Evolutionary conservation across 2,329 filamentous ascomycete genomes (phyloP).

Genomic region (Epichloe typhina): DNA sequence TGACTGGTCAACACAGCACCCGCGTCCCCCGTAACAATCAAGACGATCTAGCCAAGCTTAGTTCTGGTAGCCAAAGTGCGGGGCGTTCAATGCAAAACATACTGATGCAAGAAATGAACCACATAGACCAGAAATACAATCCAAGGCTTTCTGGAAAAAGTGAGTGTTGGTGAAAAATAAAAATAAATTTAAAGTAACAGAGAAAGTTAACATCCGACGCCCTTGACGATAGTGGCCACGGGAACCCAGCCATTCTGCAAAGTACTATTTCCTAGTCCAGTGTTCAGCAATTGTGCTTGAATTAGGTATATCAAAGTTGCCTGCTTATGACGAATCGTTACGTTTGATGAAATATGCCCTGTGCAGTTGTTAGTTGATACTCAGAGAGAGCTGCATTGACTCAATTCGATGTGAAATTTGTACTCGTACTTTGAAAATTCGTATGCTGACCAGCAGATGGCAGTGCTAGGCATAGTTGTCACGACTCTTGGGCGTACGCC

Average conservation of each 20-base stretch:
- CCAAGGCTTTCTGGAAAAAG: background rate
- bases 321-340: slow-evolving; percentile 30
- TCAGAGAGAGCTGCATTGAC: slow-evolving; percentile 56
- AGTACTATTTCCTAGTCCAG: background rate
- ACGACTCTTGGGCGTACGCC: slow-evolving; percentile 83
- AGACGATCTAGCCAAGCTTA: background rate
- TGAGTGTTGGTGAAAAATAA: background rate
- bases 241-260: background rate
- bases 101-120: background rate
- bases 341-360: slow-evolving; percentile 49
- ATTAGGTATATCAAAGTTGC: background rate
- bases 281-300: background rate
- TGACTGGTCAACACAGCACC: background rate
- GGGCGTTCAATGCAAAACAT: background rate
- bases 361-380: background rate
- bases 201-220: background rate
- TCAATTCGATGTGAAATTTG: slow-evolving; percentile 49
- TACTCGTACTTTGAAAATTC: slow-evolving; percentile 53
- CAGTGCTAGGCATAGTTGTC: slow-evolving; percentile 95
- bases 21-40: background rate
- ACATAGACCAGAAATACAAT: background rate
- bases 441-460: slow-evolving; percentile 91
- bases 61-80: background rate
- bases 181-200: background rate
- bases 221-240: background rate